A percentile compares a stretch with the other conserved stretches of the same genome.
phyloP scores from a whole-genome alignment of 2,329 filamentous ascomycete species.

The Biscogniauxia sp. region DNA sequence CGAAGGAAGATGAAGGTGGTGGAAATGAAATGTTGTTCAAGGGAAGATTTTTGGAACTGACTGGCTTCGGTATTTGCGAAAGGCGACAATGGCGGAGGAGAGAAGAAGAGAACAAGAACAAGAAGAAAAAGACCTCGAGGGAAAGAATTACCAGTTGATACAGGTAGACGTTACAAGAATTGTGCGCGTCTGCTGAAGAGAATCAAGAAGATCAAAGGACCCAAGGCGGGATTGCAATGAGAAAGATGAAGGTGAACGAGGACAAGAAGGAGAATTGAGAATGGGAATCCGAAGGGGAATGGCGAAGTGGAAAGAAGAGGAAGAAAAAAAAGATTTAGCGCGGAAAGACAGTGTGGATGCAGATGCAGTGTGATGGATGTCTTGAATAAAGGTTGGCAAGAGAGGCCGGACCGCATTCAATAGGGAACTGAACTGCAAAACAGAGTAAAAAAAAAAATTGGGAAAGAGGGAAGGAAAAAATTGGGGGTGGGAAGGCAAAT shows the following conservation, averaged over 20 bases:
- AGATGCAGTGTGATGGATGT: not conserved
- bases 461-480: not conserved
- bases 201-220: not conserved
- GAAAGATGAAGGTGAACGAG: not conserved
- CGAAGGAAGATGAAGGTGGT: not conserved
- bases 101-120: not conserved
- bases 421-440: not conserved
- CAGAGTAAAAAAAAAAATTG: not conserved
- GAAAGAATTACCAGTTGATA: not conserved
- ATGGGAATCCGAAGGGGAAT: not conserved
- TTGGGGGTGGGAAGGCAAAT: not conserved
- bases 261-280: slow-evolving; percentile 1
- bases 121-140: not conserved
- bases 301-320: not conserved
- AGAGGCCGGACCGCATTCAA: not conserved
- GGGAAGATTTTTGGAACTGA: not conserved
- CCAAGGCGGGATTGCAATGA: not conserved
- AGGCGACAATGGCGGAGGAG: not conserved
- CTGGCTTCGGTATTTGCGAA: not conserved
- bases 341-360: not conserved
- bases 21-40: not conserved
- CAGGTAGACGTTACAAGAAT: not conserved
- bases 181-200: not conserved
- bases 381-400: not conserved
- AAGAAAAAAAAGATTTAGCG: not conserved